Conservation (phyloP, 257 asterid species). For the Mitragyna speciosa region DNA sequence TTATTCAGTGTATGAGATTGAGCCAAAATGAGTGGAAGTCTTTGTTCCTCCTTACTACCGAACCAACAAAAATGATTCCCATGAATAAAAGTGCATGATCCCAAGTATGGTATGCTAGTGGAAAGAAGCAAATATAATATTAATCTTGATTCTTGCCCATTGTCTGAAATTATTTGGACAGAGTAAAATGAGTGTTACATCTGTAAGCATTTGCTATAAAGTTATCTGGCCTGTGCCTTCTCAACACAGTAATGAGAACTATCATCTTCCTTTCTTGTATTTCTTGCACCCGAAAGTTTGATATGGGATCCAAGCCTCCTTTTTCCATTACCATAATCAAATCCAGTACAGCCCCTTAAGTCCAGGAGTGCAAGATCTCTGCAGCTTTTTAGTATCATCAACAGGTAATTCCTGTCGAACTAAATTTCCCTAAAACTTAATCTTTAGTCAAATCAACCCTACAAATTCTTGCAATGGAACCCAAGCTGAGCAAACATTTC, state of each 20-base stretch:
- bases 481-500: constrained; percentile 12
- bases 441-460: constrained; percentile 11
- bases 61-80: not conserved
- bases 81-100: not conserved
- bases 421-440: constrained; percentile 10
- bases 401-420: not conserved
- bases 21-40: not conserved
- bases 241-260: constrained; percentile 1
- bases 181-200: not conserved
- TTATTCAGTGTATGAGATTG: not conserved
- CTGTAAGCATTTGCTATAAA: not conserved
- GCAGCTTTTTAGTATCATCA: constrained; percentile 11
- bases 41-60: not conserved
- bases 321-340: not conserved
- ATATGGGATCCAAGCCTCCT: constrained; percentile 15
- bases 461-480: constrained; percentile 13
- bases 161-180: not conserved
- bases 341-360: constrained; percentile 9
- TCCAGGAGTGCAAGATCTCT: constrained; percentile 15
- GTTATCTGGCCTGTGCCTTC: constrained; percentile 11
- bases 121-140: not conserved
- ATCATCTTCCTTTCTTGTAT: not conserved
- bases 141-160: not conserved
- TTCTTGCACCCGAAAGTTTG: not conserved
- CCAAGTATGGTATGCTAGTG: not conserved